Evolutionary conservation across 192 early-diverging fungal genomes (phyloP), one percentile per base, ranked within the genome.

Genomic region (Coemansia asiatica): DNA sequence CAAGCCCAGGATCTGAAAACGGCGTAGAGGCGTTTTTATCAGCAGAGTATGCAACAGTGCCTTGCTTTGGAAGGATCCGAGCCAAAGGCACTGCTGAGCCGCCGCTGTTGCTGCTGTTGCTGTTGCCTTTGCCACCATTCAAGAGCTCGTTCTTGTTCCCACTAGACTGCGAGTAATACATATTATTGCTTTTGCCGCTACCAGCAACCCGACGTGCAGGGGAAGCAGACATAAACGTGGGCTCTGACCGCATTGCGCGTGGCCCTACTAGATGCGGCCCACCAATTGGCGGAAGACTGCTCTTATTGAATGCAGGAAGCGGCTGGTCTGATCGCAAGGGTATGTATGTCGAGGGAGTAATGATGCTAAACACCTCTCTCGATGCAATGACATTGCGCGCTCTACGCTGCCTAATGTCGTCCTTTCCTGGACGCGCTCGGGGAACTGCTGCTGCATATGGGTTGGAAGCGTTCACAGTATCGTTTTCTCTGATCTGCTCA

Each of bases 351-450:
- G 67, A 69, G 2, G 71, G 50, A 4, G 67, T 79, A 1, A 55
- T 64, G 35, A 68, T 70, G 62, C 57, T 74, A 22, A 80, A 74
- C 23, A 80, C 62, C 55, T 80, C 77, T 36, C 72, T 71, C 13
- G 77, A 80, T 18, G 77, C 72, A 22, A 71, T 71, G 57, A 69
- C 77, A 35, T 80, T 80, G 57, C 72, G 68, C 2, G 71, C 77
- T 5, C 77, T 48, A 25, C 77, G 71, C 64, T 80, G 77, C 36
- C 77, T 71, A 26, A 80, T 74, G 10, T 71, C 63, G 40, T 80
- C 71, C 57, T 80, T 80, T 2, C 72, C 77, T 7, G 77, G 77
- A 10, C 77, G 55, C 12, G 67, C 61, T 21, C 72, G 71, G 10
- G 72, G 77, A 36, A 68, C 55, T 9, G 68, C 64, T 12, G 62